phyloP scores from a whole-genome alignment of 2,329 filamentous ascomycete species.

The Xylariaceae sp. region DNA sequence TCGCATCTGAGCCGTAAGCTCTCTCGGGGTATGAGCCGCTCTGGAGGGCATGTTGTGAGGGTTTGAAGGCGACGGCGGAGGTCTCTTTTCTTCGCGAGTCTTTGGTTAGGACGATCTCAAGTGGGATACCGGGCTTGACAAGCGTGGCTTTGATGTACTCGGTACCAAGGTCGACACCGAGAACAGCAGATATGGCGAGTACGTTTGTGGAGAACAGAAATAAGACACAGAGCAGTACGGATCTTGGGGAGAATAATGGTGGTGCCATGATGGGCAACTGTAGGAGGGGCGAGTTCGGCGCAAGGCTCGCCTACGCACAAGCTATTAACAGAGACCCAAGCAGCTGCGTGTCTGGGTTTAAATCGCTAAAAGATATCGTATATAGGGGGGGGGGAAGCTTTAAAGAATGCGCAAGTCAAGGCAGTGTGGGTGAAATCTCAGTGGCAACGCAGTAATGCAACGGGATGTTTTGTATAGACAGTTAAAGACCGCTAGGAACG shows the following conservation, averaged over 20 bases:
- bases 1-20: conserved; percentile 88
- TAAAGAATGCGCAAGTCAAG: not conserved
- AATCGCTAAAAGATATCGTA: conserved; percentile 5
- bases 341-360: conserved; percentile 14
- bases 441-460: too few species aligned
- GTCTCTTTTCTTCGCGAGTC: conserved; percentile 96
- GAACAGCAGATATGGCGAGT: conserved; percentile 71
- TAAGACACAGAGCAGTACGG: conserved; percentile 47
- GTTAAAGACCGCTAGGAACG: conserved; percentile 9
- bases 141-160: conserved; percentile 96
- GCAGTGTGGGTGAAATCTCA: too few species aligned
- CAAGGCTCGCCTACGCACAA: conserved; percentile 36
- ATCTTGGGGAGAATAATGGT: conserved; percentile 44
- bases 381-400: not conserved
- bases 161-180: conserved; percentile 93
- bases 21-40: conserved; percentile 81
- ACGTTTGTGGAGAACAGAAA: conserved; percentile 56
- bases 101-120: conserved; percentile 97
- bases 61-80: conserved; percentile 92
- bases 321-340: conserved; percentile 15
- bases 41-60: conserved; percentile 68
- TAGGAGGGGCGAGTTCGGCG: conserved; percentile 35
- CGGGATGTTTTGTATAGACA: too few species aligned
- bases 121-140: conserved; percentile 94
- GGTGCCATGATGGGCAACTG: conserved; percentile 48